phyloP scores from a whole-genome alignment of 2,329 filamentous ascomycete species.

The Talaromyces albobiverticillius region DNA sequence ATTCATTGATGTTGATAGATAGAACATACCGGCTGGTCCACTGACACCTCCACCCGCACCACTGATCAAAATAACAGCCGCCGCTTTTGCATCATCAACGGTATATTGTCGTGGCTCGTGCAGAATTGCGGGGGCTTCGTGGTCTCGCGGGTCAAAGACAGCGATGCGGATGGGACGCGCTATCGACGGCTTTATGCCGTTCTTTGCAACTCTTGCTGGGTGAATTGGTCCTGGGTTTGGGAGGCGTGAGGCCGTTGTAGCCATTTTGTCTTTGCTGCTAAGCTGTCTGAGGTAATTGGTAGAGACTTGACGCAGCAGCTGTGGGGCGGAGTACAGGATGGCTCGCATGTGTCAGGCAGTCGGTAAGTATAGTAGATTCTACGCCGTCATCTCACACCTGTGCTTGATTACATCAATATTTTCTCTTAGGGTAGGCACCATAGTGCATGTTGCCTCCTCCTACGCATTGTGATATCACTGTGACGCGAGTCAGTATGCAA shows the following conservation, averaged over 20 bases:
- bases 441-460: too few species aligned
- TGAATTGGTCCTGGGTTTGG: slow-evolving; percentile 16
- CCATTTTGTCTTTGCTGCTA: neutral
- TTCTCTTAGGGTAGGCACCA: too few species aligned
- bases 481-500: too few species aligned
- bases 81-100: slow-evolving; percentile 7
- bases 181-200: slow-evolving; percentile 17
- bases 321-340: neutral
- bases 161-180: slow-evolving; percentile 16
- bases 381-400: too few species aligned
- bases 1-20: neutral
- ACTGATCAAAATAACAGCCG: slow-evolving; percentile 30
- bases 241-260: slow-evolving; percentile 8
- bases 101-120: slow-evolving; percentile 16
- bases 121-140: slow-evolving; percentile 17
- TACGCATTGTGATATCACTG: too few species aligned
- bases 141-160: slow-evolving; percentile 14
- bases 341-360: neutral
- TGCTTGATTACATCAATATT: too few species aligned
- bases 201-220: slow-evolving; percentile 16
- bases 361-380: too few species aligned
- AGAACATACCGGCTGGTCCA: slow-evolving; percentile 35
- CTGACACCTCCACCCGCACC: slow-evolving; percentile 38
- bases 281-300: neutral
- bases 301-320: neutral